These are phyloP conservation scores for Acer saccharum DNA, from an alignment of 345 rosid species.

Conservation along the genomic window DNA sequence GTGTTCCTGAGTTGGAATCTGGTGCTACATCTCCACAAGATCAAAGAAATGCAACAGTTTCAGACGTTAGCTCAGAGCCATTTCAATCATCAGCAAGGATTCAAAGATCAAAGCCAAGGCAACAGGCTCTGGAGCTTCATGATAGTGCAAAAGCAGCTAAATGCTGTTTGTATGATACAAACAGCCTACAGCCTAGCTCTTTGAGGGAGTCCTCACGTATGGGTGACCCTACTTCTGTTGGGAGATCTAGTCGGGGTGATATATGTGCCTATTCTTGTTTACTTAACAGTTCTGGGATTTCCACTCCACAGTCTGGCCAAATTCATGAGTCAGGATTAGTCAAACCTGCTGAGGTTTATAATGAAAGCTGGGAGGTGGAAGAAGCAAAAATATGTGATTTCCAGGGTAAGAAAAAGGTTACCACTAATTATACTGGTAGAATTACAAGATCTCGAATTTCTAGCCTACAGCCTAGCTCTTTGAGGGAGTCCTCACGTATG, in stretches of 20 bases:
- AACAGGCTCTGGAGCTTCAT: slow-evolving; percentile 62
- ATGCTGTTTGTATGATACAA: slow-evolving; percentile 25
- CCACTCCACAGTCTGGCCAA: slow-evolving; percentile 41
- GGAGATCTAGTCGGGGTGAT: neutral
- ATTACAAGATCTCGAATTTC: slow-evolving; percentile 39
- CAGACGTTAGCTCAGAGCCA: slow-evolving; percentile 35
- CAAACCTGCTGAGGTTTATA: slow-evolving; percentile 32
- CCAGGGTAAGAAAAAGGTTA: slow-evolving; percentile 31
- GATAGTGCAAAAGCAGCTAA: slow-evolving; percentile 56
- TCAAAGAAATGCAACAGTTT: slow-evolving; percentile 36
- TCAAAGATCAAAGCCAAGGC: slow-evolving; percentile 82
- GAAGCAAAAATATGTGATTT: slow-evolving; percentile 32
- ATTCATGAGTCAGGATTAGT: slow-evolving; percentile 30
- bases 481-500: slow-evolving; percentile 25
- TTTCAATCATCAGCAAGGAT: slow-evolving; percentile 55
- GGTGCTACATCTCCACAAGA: slow-evolving; percentile 45
- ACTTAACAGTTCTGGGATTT: slow-evolving; percentile 37
- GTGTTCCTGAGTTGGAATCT: slow-evolving; percentile 35
- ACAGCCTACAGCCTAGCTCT: slow-evolving; percentile 19
- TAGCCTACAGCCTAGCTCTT: slow-evolving; percentile 20
- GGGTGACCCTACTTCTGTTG: slow-evolving; percentile 23
- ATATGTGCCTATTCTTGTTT: slow-evolving; percentile 26
- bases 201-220: slow-evolving; percentile 26
- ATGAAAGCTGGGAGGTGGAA: slow-evolving; percentile 28
- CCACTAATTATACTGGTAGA: slow-evolving; percentile 29